Conservation (phyloP, 1,139 yeast genomes). For the Taphrina flavorubra region DNA sequence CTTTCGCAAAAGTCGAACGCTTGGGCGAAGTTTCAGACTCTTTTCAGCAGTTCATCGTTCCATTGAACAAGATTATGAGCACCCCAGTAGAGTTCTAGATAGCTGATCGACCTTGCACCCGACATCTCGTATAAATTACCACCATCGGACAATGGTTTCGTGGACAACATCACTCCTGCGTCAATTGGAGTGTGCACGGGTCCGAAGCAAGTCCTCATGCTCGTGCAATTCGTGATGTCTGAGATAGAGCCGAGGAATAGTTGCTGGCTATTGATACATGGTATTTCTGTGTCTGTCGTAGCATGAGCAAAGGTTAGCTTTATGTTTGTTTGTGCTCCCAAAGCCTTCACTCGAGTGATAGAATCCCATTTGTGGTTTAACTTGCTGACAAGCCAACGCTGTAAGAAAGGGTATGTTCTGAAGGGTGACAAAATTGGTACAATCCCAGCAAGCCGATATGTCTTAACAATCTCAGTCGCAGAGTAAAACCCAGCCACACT, state of each 20-base stretch:
- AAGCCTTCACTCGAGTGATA: background rate
- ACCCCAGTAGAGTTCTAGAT: conserved; percentile 31
- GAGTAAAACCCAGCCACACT: conserved; percentile 42
- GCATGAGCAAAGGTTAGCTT: conserved; percentile 27
- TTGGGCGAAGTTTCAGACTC: background rate
- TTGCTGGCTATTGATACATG: conserved; percentile 9
- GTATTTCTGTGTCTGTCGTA: conserved; percentile 19
- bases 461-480: conserved; percentile 31
- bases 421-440: conserved; percentile 40
- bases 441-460: conserved; percentile 42
- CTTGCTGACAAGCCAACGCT: conserved; percentile 20
- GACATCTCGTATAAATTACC: background rate
- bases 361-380: conserved; percentile 42
- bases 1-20: too few species aligned
- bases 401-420: conserved; percentile 39
- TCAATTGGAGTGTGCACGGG: background rate
- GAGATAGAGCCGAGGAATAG: background rate
- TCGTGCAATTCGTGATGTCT: background rate
- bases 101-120: conserved; percentile 2
- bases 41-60: conserved; percentile 23
- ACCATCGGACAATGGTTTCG: conserved; percentile 5
- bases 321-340: conserved; percentile 2
- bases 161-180: background rate
- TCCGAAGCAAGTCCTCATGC: background rate
- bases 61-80: conserved; percentile 38